phyloP scores from a whole-genome alignment of 164 flowering plant species.

The Chimonanthus salicifolius region DNA sequence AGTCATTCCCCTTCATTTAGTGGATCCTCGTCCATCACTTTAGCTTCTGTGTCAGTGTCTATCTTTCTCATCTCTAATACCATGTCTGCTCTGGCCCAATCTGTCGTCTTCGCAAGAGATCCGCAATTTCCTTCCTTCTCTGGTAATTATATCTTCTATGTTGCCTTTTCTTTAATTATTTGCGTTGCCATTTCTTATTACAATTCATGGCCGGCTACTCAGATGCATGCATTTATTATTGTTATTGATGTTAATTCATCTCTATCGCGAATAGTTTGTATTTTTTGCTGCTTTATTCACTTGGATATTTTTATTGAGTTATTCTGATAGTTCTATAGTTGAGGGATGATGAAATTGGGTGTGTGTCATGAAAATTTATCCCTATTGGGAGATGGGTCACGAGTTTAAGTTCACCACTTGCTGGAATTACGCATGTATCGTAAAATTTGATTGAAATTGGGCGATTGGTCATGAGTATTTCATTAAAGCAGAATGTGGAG shows the following conservation, averaged over 20 bases:
- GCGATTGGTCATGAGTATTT: neutral
- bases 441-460: neutral
- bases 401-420: neutral
- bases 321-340: neutral
- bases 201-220: neutral
- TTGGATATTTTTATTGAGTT: too few relatives aligned
- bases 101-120: conserved; percentile 1
- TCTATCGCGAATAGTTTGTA: neutral
- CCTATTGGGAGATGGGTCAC: neutral
- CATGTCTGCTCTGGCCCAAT: neutral
- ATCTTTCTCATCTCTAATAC: neutral
- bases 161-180: neutral
- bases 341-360: neutral
- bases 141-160: neutral
- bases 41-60: too few relatives aligned
- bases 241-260: too few relatives aligned
- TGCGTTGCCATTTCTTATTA: neutral
- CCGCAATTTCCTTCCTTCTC: conserved; percentile 3
- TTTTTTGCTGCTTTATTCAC: too few relatives aligned
- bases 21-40: too few relatives aligned
- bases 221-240: too few relatives aligned
- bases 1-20: too few relatives aligned
- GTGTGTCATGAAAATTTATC: neutral
- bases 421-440: too few relatives aligned
- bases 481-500: neutral